Conservation (phyloP, 768 basidiomycete species). For the Tephrocybe sp. region DNA sequence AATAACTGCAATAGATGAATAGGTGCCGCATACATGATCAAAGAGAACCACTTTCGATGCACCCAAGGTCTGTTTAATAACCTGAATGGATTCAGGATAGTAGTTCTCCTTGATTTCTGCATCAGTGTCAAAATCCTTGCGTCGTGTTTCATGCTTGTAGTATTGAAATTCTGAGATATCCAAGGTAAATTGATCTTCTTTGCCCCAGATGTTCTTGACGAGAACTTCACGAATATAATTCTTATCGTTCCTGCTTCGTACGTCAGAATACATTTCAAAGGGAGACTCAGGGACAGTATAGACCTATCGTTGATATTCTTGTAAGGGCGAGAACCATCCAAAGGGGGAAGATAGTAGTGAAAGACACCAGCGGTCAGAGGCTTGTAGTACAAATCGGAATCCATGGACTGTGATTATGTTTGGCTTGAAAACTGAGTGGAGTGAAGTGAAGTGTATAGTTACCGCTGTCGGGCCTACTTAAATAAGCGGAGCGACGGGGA, state of each 20-base stretch:
- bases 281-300: neutral
- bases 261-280: neutral
- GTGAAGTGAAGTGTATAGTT: neutral
- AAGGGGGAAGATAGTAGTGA: conserved; percentile 6
- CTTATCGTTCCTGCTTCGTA: conserved; percentile 1
- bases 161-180: conserved; percentile 7
- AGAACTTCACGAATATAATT: conserved; percentile 2
- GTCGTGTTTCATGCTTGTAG: neutral
- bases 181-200: conserved; percentile 2
- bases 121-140: conserved; percentile 22
- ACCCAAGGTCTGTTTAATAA: conserved; percentile 44
- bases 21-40: conserved; percentile 37
- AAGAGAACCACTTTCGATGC: conserved; percentile 43
- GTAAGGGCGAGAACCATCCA: conserved; percentile 4
- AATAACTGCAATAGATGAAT: neutral
- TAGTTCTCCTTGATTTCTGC: conserved; percentile 38
- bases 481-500: too few relatives aligned
- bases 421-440: neutral
- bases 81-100: conserved; percentile 42
- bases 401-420: neutral
- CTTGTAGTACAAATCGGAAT: neutral
- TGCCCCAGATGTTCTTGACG: conserved; percentile 4
- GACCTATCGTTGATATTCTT: conserved; percentile 8
- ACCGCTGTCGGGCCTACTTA: too few relatives aligned
- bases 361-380: conserved; percentile 3